Evolutionary conservation across 176 grass and related monocot genomes (phyloP).

Genomic region (Tuctoria greenei): DNA sequence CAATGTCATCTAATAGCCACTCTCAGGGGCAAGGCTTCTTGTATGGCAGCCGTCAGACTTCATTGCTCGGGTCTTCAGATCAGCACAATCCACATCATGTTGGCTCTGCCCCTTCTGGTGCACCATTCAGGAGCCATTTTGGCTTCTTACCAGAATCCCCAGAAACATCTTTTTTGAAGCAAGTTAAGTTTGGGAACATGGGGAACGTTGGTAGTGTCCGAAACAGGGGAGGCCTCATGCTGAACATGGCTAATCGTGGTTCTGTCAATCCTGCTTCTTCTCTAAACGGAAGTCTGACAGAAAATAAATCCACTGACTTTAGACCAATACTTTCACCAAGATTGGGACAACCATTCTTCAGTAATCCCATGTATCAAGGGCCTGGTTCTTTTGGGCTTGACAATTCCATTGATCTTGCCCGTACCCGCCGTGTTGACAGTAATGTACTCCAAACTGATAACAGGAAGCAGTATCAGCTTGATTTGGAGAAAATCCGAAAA

Average conservation of each 20-base stretch:
- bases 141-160: slow-evolving; percentile 79
- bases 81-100: slow-evolving; percentile 58
- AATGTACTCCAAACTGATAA: slow-evolving; percentile 60
- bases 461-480: slow-evolving; percentile 91
- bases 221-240: slow-evolving; percentile 52
- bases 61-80: slow-evolving; percentile 63
- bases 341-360: slow-evolving; percentile 54
- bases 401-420: slow-evolving; percentile 45
- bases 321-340: slow-evolving; percentile 60
- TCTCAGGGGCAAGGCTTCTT: slow-evolving; percentile 58
- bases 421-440: slow-evolving; percentile 51
- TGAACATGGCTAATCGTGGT: slow-evolving; percentile 51
- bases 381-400: slow-evolving; percentile 54
- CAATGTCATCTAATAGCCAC: slow-evolving; percentile 49
- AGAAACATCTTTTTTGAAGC: slow-evolving; percentile 62
- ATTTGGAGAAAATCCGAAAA: slow-evolving; percentile 81
- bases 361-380: slow-evolving; percentile 57
- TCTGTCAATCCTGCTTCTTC: slow-evolving; percentile 50
- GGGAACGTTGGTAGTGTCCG: slow-evolving; percentile 42
- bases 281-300: slow-evolving; percentile 48
- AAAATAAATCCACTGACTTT: slow-evolving; percentile 64
- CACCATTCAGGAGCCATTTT: slow-evolving; percentile 76
- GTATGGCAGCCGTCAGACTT: slow-evolving; percentile 48
- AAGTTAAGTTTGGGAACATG: slow-evolving; percentile 56
- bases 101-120: slow-evolving; percentile 82